phyloP scores from a whole-genome alignment of 1,139 yeast genomes.

The Suhomyces terraborum region DNA sequence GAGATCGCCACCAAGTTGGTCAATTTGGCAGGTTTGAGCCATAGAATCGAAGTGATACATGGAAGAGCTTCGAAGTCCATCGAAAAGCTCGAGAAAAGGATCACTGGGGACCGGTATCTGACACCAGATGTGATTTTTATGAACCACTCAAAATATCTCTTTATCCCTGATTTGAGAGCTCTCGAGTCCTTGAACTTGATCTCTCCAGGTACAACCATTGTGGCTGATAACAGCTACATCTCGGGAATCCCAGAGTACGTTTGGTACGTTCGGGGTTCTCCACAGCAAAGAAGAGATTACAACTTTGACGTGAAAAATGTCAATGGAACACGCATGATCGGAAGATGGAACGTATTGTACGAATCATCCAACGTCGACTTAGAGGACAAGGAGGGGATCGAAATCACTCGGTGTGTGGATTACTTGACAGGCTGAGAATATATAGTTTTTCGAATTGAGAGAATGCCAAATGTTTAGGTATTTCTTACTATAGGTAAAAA shows the following conservation, averaged over 20 bases:
- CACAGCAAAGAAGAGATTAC: slow-evolving; percentile 36
- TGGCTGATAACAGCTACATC: slow-evolving; percentile 40
- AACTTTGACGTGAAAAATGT: slow-evolving; percentile 28
- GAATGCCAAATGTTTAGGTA: too few relatives aligned
- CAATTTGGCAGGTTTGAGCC: slow-evolving; percentile 39
- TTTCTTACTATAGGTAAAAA: too few relatives aligned
- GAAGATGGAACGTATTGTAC: slow-evolving; percentile 50
- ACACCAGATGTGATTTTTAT: slow-evolving; percentile 39
- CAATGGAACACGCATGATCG: slow-evolving; percentile 33
- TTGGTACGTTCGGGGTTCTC: slow-evolving; percentile 40
- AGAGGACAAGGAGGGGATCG: slow-evolving; percentile 31
- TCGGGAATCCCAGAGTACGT: slow-evolving; percentile 48
- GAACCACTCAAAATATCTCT: slow-evolving; percentile 44
- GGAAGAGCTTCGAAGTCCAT: slow-evolving; percentile 40
- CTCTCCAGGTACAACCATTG: slow-evolving; percentile 41
- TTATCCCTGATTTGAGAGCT: slow-evolving; percentile 46
- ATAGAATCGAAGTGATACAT: slow-evolving; percentile 35
- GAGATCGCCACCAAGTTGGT: slow-evolving; percentile 32
- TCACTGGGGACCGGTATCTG: slow-evolving; percentile 20
- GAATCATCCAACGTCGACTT: slow-evolving; percentile 29
- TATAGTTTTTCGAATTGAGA: too few relatives aligned
- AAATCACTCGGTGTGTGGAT: slow-evolving; percentile 24
- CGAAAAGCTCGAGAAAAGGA: slow-evolving; percentile 26
- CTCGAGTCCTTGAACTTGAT: slow-evolving; percentile 43
- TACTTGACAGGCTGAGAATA: slow-evolving; percentile 7